Evolutionary conservation across 1,284 basidiomycete species (phyloP), one percentile per base, ranked within the genome.

Genomic region (Ustilago sp.): DNA sequence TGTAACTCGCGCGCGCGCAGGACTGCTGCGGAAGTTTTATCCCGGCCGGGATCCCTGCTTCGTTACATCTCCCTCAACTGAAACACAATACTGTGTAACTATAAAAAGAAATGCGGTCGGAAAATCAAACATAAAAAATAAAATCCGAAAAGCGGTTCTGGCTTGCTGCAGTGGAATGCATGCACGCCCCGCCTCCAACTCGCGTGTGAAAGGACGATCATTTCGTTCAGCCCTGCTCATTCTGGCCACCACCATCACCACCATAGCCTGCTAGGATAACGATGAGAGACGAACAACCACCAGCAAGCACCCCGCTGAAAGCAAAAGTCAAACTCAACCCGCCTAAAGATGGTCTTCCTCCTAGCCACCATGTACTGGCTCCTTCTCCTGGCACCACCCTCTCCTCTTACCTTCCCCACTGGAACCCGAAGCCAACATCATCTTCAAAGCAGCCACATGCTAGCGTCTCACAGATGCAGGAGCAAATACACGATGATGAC

Each of bases 351-450:
- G 66, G 63, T 28, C 51, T 69, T 9, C 58, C 67, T 3, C 73
- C 73, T 3, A 70, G 63, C 51, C 75, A 78, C 28, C 75, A 78
- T 48, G 75, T 78, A 5, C 68, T 78, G 31, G 71, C 75, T 12
- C 75, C 75, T 1, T 68, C 75, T n/a, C 67, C 67, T 12, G 75
- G 75, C 11, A 74, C 75, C 19, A 74, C 75, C 36, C 69, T 73
- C 17, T 68, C 74, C 2, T 76, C 74, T 35, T 76, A 76, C 36
- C 51, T 76, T 7, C 74, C 74, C 7, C 74, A 72, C 39, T 76
- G 74, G 74, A 54, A 68, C 41, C 58, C 74, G 34, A 69, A 72
- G 17, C 74, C 74, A 1, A 45, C 58, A 38, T 36, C 51, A 4
- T 36, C 45, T 5, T 17, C 56, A 7, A 12, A 9, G 38, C 58